phyloP scores from a whole-genome alignment of 257 asterid genomes.

The Capsicum chinense region DNA sequence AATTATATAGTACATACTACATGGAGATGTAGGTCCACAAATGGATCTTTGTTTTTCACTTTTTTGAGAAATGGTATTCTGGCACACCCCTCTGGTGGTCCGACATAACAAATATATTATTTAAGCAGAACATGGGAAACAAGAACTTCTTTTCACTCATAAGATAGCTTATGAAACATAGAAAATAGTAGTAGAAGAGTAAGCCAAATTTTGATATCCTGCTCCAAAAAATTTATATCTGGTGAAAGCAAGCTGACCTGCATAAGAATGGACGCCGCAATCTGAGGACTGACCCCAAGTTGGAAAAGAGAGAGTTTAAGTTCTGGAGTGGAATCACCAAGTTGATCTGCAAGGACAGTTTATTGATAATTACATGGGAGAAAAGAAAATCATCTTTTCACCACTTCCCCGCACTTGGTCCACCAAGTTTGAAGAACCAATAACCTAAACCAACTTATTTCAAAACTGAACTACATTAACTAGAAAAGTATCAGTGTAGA shows the following conservation, averaged over 20 bases:
- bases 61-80: not conserved
- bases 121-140: conserved; percentile 3
- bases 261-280: conserved; percentile 95
- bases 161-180: not conserved
- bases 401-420: not conserved
- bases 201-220: conserved; percentile 24
- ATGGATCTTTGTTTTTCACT: not conserved
- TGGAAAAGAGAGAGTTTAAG: conserved; percentile 95
- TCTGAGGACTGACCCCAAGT: conserved; percentile 98
- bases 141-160: conserved; percentile 13
- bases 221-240: conserved; percentile 29
- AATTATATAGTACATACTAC: not conserved
- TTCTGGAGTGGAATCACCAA: conserved; percentile 81
- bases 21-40: not conserved
- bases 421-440: not conserved
- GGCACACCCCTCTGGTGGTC: conserved; percentile 6
- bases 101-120: not conserved
- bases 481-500: not conserved
- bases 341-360: conserved; percentile 67
- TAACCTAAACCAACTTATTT: conserved; percentile 25
- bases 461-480: conserved; percentile 10
- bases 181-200: conserved; percentile 8
- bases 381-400: not conserved
- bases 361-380: not conserved
- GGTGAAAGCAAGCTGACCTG: conserved; percentile 60